Evolutionary conservation across 148 eudicot species (phyloP).

Genomic region (Cornus controversa): DNA sequence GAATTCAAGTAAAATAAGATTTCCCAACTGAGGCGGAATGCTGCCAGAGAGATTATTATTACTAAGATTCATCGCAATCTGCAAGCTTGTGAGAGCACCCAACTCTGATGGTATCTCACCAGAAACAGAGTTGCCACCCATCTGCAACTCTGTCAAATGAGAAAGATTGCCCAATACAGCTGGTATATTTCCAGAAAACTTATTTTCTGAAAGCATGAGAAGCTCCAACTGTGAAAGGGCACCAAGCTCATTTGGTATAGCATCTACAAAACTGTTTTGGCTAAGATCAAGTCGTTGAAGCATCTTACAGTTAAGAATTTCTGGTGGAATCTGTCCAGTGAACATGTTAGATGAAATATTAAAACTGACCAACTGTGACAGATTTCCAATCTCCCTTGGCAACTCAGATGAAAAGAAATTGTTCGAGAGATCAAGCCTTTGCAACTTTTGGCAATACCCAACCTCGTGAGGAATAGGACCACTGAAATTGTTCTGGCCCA

Average conservation of each 20-base stretch:
- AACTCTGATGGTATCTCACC: constrained; percentile 72
- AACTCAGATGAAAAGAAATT: constrained; percentile 61
- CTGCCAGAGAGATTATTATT: constrained; percentile 68
- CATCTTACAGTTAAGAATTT: constrained; percentile 69
- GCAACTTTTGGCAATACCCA: constrained; percentile 66
- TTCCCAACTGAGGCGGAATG: constrained; percentile 83
- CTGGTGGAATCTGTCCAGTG: constrained; percentile 59
- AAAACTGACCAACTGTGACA: constrained; percentile 63
- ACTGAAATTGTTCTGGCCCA: constrained; percentile 77
- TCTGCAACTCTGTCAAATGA: constrained; percentile 72
- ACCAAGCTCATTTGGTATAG: constrained; percentile 69
- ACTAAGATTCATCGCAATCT: constrained; percentile 86
- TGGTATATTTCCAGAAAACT: constrained; percentile 72
- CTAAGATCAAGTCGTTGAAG: constrained; percentile 95
- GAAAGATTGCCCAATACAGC: constrained; percentile 70
- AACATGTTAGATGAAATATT: constrained; percentile 77
- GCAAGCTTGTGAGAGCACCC: constrained; percentile 74
- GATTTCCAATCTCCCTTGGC: constrained; percentile 79
- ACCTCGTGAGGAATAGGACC: constrained; percentile 71
- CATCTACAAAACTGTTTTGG: constrained; percentile 53
- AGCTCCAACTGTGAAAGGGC: constrained; percentile 72
- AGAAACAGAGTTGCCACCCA: constrained; percentile 81
- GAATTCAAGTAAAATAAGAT: constrained; percentile 68
- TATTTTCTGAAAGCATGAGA: constrained; percentile 78
- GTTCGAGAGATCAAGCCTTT: constrained; percentile 76